Evolutionary conservation across 2,329 filamentous ascomycete species (phyloP).

Genomic region (Gaeumannomyces tritici): DNA sequence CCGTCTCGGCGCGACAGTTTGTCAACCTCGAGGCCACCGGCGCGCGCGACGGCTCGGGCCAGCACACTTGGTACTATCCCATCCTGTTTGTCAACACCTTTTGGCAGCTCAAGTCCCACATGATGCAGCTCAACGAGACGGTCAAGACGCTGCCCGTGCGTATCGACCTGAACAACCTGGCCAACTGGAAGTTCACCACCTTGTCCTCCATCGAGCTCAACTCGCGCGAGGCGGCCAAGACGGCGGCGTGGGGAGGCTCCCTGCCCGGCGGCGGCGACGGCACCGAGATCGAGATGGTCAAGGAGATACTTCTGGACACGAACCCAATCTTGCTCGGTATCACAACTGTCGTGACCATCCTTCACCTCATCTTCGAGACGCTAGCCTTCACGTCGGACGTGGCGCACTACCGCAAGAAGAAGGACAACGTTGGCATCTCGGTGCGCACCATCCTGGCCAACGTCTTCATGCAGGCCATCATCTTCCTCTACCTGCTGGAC

Average conservation of each 20-base stretch:
- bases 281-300: conserved; percentile 92
- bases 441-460: conserved; percentile 94
- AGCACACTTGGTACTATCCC: conserved; percentile 90
- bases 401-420: conserved; percentile 98
- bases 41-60: conserved; percentile 71
- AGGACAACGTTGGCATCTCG: conserved; percentile 95
- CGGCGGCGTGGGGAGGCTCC: conserved; percentile 64
- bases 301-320: conserved; percentile 87
- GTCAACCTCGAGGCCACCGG: conserved; percentile 71
- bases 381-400: conserved; percentile 97
- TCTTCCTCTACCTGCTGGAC: conserved; percentile 94
- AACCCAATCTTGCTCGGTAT: conserved; percentile 84
- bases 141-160: conserved; percentile 73
- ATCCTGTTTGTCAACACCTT: conserved; percentile 91
- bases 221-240: conserved; percentile 71
- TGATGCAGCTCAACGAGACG: conserved; percentile 86
- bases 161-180: conserved; percentile 72
- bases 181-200: conserved; percentile 82
- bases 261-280: conserved; percentile 77
- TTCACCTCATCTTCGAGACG: conserved; percentile 92
- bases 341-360: conserved; percentile 73
- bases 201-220: conserved; percentile 80
- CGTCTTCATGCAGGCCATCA: conserved; percentile 92
- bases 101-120: conserved; percentile 88
- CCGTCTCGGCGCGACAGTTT: conserved; percentile 68